Evolutionary conservation across 495 filamentous ascomycete genomes (phyloP).

Genomic region (Neurospora sp.): DNA sequence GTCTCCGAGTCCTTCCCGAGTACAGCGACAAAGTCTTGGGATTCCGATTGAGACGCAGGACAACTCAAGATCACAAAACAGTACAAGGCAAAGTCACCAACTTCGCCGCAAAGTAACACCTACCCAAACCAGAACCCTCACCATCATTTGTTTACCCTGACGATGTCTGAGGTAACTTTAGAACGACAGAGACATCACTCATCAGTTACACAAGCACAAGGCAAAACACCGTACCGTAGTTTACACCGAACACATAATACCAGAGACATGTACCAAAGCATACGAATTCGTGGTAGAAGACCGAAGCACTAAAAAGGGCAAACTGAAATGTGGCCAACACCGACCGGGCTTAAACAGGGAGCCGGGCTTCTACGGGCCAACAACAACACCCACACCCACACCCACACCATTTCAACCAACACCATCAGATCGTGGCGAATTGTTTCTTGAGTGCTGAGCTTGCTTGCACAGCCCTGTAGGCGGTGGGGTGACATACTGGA

Average conservation of each 20-base stretch:
- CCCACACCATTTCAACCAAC: background rate
- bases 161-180: background rate
- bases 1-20: background rate
- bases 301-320: background rate
- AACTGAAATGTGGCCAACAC: background rate
- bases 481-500: background rate
- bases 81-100: background rate
- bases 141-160: background rate
- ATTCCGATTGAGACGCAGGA: background rate
- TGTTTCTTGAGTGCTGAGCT: background rate
- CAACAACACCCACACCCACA: background rate
- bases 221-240: background rate
- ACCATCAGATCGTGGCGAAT: background rate
- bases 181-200: background rate
- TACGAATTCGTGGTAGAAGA: background rate
- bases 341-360: no score
- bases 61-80: no score
- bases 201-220: background rate
- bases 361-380: background rate
- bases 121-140: background rate
- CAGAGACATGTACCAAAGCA: background rate
- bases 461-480: background rate
- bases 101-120: background rate
- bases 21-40: background rate
- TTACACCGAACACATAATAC: no score